Percentiles rank a stretch among this genome's conserved stretches.
Conservation (phyloP, 2,329 filamentous ascomycete species). For the Aspergillus candidus region DNA sequence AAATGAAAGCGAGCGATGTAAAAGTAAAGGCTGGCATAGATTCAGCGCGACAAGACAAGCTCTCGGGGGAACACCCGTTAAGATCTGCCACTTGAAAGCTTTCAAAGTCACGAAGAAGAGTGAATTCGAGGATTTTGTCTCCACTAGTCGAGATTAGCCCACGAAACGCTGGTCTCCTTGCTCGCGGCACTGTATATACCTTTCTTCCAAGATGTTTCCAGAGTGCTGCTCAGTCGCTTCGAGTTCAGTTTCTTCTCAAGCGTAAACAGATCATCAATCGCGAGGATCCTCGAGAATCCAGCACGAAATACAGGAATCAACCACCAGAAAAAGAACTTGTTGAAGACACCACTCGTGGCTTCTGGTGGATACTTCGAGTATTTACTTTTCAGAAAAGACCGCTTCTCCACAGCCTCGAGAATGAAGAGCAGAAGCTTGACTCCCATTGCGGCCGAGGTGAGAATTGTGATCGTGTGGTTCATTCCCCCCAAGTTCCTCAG, state of each 20-base stretch:
- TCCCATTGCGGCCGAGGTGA: constrained; percentile 38
- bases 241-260: constrained; percentile 43
- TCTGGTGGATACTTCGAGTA: constrained; percentile 44
- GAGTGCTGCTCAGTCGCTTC: constrained; percentile 32
- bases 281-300: constrained; percentile 42
- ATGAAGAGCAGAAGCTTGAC: constrained; percentile 41
- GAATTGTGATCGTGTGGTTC: constrained; percentile 34
- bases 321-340: constrained; percentile 48
- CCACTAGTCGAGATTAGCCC: constrained; percentile 19
- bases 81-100: constrained; percentile 29
- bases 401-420: constrained; percentile 44
- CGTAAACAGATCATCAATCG: constrained; percentile 40
- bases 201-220: constrained; percentile 38
- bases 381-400: constrained; percentile 33
- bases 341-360: constrained; percentile 48
- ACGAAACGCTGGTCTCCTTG: not conserved
- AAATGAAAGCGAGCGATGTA: constrained; percentile 33
- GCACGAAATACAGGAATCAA: constrained; percentile 46
- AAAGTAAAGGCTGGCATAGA: constrained; percentile 34
- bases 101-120: constrained; percentile 27
- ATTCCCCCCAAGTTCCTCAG: constrained; percentile 24
- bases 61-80: constrained; percentile 28
- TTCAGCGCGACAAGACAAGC: constrained; percentile 32
- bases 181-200: constrained; percentile 17
- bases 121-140: constrained; percentile 20